These are phyloP conservation scores for Phytopythium cucurbitacearum DNA, from an alignment of 352 stramenopile genomes.

Conservation along the genomic window DNA sequence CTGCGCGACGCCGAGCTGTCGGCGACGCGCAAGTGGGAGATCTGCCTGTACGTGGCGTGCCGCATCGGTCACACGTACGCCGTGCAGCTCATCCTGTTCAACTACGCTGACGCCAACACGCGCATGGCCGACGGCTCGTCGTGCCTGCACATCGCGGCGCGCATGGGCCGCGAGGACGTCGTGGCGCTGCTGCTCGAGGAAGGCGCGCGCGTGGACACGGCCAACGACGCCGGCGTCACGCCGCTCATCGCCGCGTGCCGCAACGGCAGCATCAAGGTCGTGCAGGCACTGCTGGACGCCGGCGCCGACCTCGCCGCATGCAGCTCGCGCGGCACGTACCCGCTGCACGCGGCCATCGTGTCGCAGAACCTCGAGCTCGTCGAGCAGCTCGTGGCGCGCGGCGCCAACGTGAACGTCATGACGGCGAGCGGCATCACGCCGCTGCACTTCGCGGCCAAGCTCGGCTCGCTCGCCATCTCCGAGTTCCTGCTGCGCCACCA, in stretches of 20 bases:
- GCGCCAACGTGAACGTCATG: constrained; percentile 66
- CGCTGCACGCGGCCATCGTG: constrained; percentile 64
- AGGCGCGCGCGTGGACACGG: constrained; percentile 53
- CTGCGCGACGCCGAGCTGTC: constrained; percentile 42
- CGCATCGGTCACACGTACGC: constrained; percentile 71
- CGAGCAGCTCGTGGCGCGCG: constrained; percentile 50
- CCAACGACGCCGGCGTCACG: constrained; percentile 60
- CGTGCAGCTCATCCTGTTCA: constrained; percentile 70
- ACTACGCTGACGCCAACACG: constrained; percentile 63
- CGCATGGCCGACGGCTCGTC: constrained; percentile 55
- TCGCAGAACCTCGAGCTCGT: constrained; percentile 66
- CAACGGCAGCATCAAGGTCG: constrained; percentile 53
- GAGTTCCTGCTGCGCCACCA: constrained; percentile 64
- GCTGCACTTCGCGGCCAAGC: constrained; percentile 70
- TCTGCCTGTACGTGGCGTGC: constrained; percentile 68
- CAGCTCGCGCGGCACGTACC: constrained; percentile 53
- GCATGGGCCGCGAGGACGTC: constrained; percentile 65
- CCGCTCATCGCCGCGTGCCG: constrained; percentile 67
- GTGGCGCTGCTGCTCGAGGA: constrained; percentile 60
- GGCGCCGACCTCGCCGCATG: constrained; percentile 35
- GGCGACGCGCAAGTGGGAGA: constrained; percentile 55
- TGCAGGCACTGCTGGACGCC: constrained; percentile 45
- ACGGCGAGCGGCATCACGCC: constrained; percentile 70
- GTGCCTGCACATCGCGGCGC: constrained; percentile 68
- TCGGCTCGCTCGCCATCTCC: constrained; percentile 52